Evolutionary conservation across 176 grass and related monocot species (phyloP).

Genomic region (Phyllostachys edulis): DNA sequence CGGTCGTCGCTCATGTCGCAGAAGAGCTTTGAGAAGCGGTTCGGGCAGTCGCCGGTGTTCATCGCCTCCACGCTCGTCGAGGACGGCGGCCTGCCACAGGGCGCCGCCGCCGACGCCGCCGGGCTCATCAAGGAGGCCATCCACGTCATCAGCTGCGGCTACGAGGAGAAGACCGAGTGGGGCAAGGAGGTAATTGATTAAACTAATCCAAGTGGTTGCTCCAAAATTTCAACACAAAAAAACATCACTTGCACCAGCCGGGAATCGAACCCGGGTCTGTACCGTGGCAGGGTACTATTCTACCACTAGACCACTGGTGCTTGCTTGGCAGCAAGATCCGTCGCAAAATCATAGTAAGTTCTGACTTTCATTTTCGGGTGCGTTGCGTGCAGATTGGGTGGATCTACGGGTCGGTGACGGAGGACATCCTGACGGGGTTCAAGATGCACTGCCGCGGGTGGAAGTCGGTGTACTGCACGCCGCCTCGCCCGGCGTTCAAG

Average conservation of each 20-base stretch:
- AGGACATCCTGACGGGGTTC: slow-evolving; percentile 93
- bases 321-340: rapidly evolving
- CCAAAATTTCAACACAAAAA: background rate
- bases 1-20: slow-evolving; percentile 94
- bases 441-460: slow-evolving; percentile 98
- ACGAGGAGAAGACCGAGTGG: slow-evolving; percentile 98
- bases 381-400: slow-evolving; percentile 60
- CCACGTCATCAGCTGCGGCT: slow-evolving; percentile 93
- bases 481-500: slow-evolving; percentile 63
- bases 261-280: slow-evolving; percentile 67
- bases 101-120: slow-evolving; percentile 52
- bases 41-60: slow-evolving; percentile 93
- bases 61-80: slow-evolving; percentile 93
- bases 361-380: rapidly evolving
- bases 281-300: slow-evolving; percentile 87
- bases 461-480: slow-evolving; percentile 91
- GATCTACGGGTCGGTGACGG: slow-evolving; percentile 91
- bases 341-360: rapidly evolving
- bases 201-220: background rate
- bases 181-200: slow-evolving; percentile 68
- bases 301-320: slow-evolving; percentile 62
- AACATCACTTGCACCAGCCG: slow-evolving; percentile 26
- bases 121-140: slow-evolving; percentile 87
- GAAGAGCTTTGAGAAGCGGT: slow-evolving; percentile 96
- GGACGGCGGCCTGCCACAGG: slow-evolving; percentile 74